These are phyloP conservation scores for Smittium mucronatum DNA, from an alignment of 371 early-diverging fungal species.

Conservation along the genomic window DNA sequence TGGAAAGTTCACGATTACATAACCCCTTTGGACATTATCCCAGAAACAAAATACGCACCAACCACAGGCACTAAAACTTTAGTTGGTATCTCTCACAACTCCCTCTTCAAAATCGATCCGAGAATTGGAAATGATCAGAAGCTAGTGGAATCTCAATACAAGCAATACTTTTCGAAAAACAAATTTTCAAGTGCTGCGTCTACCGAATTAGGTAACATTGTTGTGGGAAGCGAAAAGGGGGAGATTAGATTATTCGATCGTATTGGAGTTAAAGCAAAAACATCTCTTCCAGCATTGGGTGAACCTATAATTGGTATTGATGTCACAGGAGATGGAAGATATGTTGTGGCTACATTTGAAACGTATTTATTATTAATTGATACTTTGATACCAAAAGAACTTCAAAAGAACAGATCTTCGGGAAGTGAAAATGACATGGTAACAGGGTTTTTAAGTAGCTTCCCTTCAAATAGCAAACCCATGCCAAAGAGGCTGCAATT, in stretches of 20 bases:
- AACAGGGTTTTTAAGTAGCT: slow-evolving; percentile 50
- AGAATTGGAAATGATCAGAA: slow-evolving; percentile 48
- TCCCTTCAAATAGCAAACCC: slow-evolving; percentile 51
- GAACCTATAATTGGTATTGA: slow-evolving; percentile 81
- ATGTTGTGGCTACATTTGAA: slow-evolving; percentile 79
- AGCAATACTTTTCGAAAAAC: slow-evolving; percentile 51
- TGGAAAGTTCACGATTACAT: slow-evolving; percentile 61
- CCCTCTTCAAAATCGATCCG: slow-evolving; percentile 84
- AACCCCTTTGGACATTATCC: slow-evolving; percentile 50
- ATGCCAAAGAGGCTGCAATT: slow-evolving; percentile 66
- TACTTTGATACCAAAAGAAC: slow-evolving; percentile 36
- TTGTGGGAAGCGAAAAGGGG: slow-evolving; percentile 74
- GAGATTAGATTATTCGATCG: slow-evolving; percentile 74
- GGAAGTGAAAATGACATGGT: slow-evolving; percentile 8
- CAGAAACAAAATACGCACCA: slow-evolving; percentile 65
- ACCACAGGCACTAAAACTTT: slow-evolving; percentile 54
- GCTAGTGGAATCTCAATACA: slow-evolving; percentile 45
- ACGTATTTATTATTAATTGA: slow-evolving; percentile 72
- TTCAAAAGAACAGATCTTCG: slow-evolving; percentile 11
- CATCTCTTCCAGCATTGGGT: slow-evolving; percentile 76
- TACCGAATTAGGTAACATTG: slow-evolving; percentile 67
- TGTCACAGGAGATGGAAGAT: slow-evolving; percentile 76
- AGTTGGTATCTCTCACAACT: slow-evolving; percentile 65
- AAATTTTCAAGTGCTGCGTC: slow-evolving; percentile 64
- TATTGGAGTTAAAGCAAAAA: slow-evolving; percentile 75